These are phyloP conservation scores for Vitis labrusca DNA, from an alignment of 164 flowering plant species.

Conservation along the genomic window DNA sequence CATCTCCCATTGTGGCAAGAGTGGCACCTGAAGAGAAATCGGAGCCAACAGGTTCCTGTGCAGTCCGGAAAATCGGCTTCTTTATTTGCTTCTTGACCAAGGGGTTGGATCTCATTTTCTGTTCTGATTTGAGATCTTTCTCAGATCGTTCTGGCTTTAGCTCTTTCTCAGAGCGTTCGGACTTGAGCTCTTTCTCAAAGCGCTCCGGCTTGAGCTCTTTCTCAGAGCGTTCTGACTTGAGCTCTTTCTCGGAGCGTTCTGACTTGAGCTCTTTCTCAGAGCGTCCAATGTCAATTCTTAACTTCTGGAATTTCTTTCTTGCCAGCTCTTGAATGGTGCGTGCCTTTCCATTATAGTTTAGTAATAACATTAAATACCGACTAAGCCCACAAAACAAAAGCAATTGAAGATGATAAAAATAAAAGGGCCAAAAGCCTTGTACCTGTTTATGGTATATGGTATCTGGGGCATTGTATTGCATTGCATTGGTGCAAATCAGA, in stretches of 20 bases:
- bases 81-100: conserved; percentile 50
- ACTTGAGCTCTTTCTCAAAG: conserved; percentile 29
- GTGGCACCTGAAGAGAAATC: conserved; percentile 88
- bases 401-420: not conserved
- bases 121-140: conserved; percentile 58
- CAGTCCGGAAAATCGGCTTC: conserved; percentile 37
- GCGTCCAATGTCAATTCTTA: conserved; percentile 35
- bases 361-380: not conserved
- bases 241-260: conserved; percentile 38
- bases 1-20: conserved; percentile 64
- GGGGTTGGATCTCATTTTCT: conserved; percentile 38
- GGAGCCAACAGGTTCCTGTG: conserved; percentile 71
- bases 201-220: conserved; percentile 59
- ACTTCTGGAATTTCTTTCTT: conserved; percentile 64
- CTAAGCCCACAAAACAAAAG: not conserved
- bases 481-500: conserved; percentile 88
- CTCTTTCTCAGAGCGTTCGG: conserved; percentile 42
- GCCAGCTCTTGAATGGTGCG: conserved; percentile 86
- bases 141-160: conserved; percentile 41
- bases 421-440: not conserved
- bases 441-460: conserved; percentile 93
- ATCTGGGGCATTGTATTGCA: conserved; percentile 93
- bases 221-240: conserved; percentile 41
- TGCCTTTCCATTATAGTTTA: conserved; percentile 51
- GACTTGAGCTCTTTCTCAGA: conserved; percentile 44